Evolutionary conservation across 192 early-diverging fungal genomes (phyloP).

Genomic region (Linnemannia exigua): DNA sequence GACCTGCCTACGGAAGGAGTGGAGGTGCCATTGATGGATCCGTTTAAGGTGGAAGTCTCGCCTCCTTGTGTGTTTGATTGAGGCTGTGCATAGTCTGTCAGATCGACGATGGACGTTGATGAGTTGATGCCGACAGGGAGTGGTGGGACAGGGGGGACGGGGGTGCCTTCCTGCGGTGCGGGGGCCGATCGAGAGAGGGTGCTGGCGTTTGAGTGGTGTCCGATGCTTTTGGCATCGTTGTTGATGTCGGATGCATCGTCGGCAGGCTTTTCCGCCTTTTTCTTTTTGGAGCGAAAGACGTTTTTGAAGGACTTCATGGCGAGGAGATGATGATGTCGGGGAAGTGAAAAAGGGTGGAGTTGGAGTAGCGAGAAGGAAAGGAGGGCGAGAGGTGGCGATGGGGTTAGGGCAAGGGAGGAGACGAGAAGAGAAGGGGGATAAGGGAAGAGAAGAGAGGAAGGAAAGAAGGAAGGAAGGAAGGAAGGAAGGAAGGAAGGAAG

Average conservation of each 20-base stretch:
- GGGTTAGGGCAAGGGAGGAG: neutral
- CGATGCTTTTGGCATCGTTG: slow-evolving; percentile 4
- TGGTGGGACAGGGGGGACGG: slow-evolving; percentile 15
- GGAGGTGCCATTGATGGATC: neutral
- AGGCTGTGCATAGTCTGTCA: slow-evolving; percentile 19
- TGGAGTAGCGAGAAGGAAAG: neutral
- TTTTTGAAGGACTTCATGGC: slow-evolving; percentile 40
- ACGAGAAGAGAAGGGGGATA: neutral
- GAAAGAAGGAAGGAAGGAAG: neutral
- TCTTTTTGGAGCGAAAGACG: slow-evolving; percentile 29
- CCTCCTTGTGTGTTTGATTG: neutral
- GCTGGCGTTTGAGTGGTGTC: slow-evolving; percentile 39
- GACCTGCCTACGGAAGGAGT: neutral
- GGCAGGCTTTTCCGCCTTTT: slow-evolving; percentile 14
- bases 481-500: neutral
- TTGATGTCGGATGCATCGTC: neutral
- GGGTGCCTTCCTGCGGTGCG: neutral
- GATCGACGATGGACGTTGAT: slow-evolving; percentile 26
- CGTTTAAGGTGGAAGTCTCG: neutral
- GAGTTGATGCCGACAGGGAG: slow-evolving; percentile 1
- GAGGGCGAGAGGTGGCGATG: neutral
- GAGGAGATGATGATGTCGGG: neutral
- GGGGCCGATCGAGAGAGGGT: slow-evolving; percentile 17
- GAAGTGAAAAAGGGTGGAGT: neutral
- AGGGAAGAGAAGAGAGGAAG: neutral